These are phyloP conservation scores for Xylariaceae sp. DNA, from an alignment of 2,329 filamentous ascomycete species.

Conservation along the genomic window DNA sequence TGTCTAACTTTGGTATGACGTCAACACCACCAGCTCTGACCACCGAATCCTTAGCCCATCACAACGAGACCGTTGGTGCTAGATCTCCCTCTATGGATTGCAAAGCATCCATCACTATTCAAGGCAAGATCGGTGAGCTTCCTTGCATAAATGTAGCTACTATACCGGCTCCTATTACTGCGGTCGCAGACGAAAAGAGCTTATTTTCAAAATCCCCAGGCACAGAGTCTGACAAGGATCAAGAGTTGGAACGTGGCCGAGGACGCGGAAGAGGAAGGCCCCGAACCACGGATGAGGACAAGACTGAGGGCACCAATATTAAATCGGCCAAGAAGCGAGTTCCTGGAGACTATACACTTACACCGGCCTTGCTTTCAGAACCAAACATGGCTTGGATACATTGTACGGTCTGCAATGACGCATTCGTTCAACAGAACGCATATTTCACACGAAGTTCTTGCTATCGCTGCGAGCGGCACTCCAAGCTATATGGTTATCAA, in stretches of 20 bases:
- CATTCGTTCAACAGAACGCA: slow-evolving; percentile 84
- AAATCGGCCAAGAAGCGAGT: slow-evolving; percentile 42
- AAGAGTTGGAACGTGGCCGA: slow-evolving; percentile 16
- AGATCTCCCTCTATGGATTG: neutral
- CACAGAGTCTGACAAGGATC: slow-evolving; percentile 1
- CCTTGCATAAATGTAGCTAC: slow-evolving; percentile 7
- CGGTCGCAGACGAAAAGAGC: slow-evolving; percentile 6
- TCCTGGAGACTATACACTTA: slow-evolving; percentile 80
- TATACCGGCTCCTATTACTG: slow-evolving; percentile 8
- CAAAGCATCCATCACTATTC: slow-evolving; percentile 3
- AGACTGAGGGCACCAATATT: slow-evolving; percentile 23
- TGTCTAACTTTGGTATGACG: slow-evolving; percentile 21
- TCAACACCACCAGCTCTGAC: slow-evolving; percentile 10
- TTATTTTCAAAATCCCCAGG: slow-evolving; percentile 1
- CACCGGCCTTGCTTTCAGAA: slow-evolving; percentile 69
- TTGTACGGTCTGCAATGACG: slow-evolving; percentile 75
- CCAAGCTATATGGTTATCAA: slow-evolving; percentile 87
- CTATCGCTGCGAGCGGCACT: slow-evolving; percentile 90
- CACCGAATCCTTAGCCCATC: neutral
- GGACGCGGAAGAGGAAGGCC: slow-evolving; percentile 21
- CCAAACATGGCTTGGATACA: slow-evolving; percentile 79
- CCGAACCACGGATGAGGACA: slow-evolving; percentile 30
- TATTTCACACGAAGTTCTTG: slow-evolving; percentile 84
- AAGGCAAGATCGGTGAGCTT: slow-evolving; percentile 6
- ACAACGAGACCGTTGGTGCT: neutral